Percentiles rank a stretch among this genome's conserved stretches.
phyloP scores from a whole-genome alignment of 306 rosid genomes.

The Vigna mungo region DNA sequence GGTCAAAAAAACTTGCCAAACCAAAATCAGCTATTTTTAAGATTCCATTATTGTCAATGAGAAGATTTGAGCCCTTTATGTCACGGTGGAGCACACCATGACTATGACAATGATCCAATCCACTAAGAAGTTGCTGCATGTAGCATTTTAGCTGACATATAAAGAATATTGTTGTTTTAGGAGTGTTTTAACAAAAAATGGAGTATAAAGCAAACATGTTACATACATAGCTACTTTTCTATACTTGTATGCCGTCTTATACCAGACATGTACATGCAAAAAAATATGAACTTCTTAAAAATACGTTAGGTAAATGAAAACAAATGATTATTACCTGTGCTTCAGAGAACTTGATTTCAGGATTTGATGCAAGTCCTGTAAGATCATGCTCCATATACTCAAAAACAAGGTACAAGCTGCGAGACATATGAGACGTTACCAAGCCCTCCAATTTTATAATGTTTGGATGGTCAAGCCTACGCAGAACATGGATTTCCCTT shows the following conservation, averaged over 20 bases:
- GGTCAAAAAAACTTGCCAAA: slow-evolving; percentile 83
- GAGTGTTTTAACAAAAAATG: slow-evolving; percentile 32
- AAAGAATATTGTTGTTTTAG: slow-evolving; percentile 35
- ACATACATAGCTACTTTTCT: not conserved
- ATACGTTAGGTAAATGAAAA: slow-evolving; percentile 26
- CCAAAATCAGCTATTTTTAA: slow-evolving; percentile 99
- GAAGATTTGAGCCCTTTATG: slow-evolving; percentile 98
- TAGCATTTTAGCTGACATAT: slow-evolving; percentile 83
- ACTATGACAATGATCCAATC: slow-evolving; percentile 89
- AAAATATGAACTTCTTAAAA: not conserved
- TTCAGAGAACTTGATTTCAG: slow-evolving; percentile 80
- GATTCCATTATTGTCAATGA: slow-evolving; percentile 75
- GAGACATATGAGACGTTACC: slow-evolving; percentile 79
- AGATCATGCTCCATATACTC: slow-evolving; percentile 99
- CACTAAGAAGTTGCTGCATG: slow-evolving; percentile 94
- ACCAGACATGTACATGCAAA: not conserved
- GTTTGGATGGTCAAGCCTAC: slow-evolving; percentile 90
- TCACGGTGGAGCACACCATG: slow-evolving; percentile 94
- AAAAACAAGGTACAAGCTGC: slow-evolving; percentile 90
- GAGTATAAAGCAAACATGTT: slow-evolving; percentile 5
- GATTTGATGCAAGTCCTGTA: slow-evolving; percentile 86
- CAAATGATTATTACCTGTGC: slow-evolving; percentile 72
- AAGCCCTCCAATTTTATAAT: slow-evolving; percentile 86
- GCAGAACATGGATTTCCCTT: slow-evolving; percentile 88
- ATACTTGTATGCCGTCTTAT: not conserved